Evolutionary conservation across 495 filamentous ascomycete species (phyloP).

Genomic region (Antarctomyces pellizariae): DNA sequence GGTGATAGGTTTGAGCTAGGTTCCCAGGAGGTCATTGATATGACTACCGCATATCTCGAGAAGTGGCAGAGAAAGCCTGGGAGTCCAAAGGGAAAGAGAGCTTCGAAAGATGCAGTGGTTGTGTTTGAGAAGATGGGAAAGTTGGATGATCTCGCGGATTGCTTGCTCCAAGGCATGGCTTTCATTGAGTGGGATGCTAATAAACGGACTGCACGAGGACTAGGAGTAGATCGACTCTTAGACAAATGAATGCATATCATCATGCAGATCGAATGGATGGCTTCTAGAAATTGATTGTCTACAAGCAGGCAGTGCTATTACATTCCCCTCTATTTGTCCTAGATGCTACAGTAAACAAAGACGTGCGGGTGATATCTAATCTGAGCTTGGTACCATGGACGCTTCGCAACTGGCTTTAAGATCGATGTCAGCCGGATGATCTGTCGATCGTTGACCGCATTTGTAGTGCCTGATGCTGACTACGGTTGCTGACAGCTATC

Average conservation of each 20-base stretch:
- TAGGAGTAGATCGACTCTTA: conserved; percentile 9
- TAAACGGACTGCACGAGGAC: conserved; percentile 20
- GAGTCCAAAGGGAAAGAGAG: conserved; percentile 10
- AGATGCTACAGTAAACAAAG: too few species aligned
- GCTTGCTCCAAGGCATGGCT: conserved; percentile 62
- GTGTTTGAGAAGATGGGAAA: conserved; percentile 25
- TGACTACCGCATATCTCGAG: conserved; percentile 21
- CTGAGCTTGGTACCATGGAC: too few species aligned
- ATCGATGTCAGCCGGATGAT: too few species aligned
- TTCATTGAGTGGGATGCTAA: conserved; percentile 73
- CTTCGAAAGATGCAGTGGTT: conserved; percentile 5
- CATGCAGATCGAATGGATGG: conserved; percentile 2
- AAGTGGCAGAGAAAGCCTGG: conserved; percentile 17
- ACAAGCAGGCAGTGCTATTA: conserved; percentile 1
- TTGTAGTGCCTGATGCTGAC: too few species aligned
- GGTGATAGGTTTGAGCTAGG: conserved; percentile 14
- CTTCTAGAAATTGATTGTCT: conserved; percentile 2
- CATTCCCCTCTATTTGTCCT: conserved; percentile 2
- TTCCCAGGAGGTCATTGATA: conserved; percentile 14
- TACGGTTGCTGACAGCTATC: too few species aligned
- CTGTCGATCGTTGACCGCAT: too few species aligned
- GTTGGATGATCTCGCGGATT: conserved; percentile 81
- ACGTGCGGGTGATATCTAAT: too few species aligned
- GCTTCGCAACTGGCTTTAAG: too few species aligned
- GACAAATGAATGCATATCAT: conserved; percentile 5